These are phyloP conservation scores for Pleurotus giganteus DNA, from an alignment of 768 basidiomycete species.

Conservation along the genomic window DNA sequence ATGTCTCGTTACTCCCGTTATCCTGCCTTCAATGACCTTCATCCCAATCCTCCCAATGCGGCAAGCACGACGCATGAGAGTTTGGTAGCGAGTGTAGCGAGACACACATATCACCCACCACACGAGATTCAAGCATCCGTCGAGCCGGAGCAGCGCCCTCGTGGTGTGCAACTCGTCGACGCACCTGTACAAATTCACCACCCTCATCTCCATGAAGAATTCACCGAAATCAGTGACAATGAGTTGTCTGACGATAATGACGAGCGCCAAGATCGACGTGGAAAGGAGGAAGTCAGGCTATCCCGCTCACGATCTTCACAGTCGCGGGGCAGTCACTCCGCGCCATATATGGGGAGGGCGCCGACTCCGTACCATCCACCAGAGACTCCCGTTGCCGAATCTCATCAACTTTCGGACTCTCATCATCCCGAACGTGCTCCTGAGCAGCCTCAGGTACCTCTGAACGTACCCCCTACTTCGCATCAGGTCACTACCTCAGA, in stretches of 20 bases:
- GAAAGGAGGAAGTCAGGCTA: too few species aligned
- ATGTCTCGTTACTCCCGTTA: slow-evolving; percentile 1
- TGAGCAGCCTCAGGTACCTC: not conserved
- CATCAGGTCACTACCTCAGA: not conserved
- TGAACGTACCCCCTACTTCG: not conserved
- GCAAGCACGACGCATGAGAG: not conserved
- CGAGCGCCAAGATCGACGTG: not conserved
- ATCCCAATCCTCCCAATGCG: not conserved
- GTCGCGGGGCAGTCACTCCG: not conserved
- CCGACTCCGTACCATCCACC: slow-evolving; percentile 3
- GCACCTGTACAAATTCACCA: not conserved
- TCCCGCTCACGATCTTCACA: not conserved
- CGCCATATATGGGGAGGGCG: slow-evolving; percentile 4
- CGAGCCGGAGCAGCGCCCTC: not conserved
- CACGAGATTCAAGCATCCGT: not conserved
- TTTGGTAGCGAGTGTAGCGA: not conserved
- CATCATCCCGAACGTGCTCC: not conserved
- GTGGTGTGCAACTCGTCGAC: not conserved
- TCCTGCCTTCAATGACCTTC: not conserved
- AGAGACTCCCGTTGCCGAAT: not conserved
- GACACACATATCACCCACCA: not conserved
- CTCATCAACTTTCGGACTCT: not conserved
- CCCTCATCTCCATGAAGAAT: slow-evolving; percentile 5
- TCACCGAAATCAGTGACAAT: not conserved
- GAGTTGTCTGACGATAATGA: not conserved